Conservation (phyloP, 2,329 filamentous ascomycete species). For the Botryotinia narcissicola region DNA sequence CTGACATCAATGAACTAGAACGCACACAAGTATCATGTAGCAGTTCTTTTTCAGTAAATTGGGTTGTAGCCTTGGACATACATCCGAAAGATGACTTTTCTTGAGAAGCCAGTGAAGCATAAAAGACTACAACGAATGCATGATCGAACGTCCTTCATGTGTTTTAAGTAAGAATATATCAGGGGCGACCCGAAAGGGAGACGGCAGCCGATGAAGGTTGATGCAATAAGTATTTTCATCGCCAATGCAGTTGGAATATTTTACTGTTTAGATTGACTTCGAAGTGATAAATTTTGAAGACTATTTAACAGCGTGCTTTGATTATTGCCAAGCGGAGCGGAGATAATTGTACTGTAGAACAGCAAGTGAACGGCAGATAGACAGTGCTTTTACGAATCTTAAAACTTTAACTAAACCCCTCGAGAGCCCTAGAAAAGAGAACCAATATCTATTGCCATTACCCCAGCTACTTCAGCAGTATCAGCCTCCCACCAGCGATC, state of each 20-base stretch:
- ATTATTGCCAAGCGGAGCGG: background rate
- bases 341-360: background rate
- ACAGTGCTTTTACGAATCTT: background rate
- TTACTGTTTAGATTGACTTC: background rate
- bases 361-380: background rate
- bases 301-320: background rate
- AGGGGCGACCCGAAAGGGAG: background rate
- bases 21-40: background rate
- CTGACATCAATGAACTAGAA: too few relatives aligned
- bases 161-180: background rate
- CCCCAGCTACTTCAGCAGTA: background rate
- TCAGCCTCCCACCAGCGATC: background rate
- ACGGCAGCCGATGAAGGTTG: too few relatives aligned
- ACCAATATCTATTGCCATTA: background rate
- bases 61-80: background rate
- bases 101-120: background rate
- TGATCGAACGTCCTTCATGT: rapidly evolving
- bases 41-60: background rate
- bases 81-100: background rate
- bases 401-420: background rate
- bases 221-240: background rate
- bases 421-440: background rate
- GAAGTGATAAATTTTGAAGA: background rate
- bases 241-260: background rate
- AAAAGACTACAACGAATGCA: background rate